Conservation (phyloP, 345 rosid genomes). For the Arabis alpina region DNA sequence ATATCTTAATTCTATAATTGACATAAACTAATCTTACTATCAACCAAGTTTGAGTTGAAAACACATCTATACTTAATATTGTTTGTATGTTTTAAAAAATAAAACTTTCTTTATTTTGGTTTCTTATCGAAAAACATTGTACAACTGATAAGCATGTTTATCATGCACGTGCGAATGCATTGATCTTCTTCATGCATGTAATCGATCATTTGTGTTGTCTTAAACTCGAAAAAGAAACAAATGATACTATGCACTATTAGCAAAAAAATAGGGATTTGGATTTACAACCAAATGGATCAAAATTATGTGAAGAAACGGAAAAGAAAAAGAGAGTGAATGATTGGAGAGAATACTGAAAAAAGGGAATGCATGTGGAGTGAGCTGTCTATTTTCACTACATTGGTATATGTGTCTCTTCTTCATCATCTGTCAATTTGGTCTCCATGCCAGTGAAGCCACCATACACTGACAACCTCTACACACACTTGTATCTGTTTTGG, state of each 20-base stretch:
- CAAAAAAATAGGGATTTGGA: slow-evolving; percentile 2
- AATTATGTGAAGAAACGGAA: slow-evolving; percentile 29
- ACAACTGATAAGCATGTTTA: background rate
- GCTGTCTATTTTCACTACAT: slow-evolving; percentile 52
- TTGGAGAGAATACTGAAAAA: slow-evolving; percentile 40
- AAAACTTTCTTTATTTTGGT: too few species aligned
- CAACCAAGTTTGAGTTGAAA: too few species aligned
- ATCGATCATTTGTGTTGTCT: background rate
- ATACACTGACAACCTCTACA: slow-evolving; percentile 35
- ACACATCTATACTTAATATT: too few species aligned
- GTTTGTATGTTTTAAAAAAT: background rate
- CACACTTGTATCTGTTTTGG: background rate
- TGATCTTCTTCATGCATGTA: slow-evolving; percentile 29
- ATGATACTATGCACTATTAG: slow-evolving; percentile 3
- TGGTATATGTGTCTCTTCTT: slow-evolving; percentile 39
- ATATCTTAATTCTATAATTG: too few species aligned
- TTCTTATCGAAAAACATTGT: background rate
- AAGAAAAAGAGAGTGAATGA: slow-evolving; percentile 41
- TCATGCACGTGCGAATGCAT: background rate
- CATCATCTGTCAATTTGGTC: slow-evolving; percentile 42
- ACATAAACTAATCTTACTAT: too few species aligned
- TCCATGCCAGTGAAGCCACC: slow-evolving; percentile 42
- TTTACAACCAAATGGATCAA: background rate
- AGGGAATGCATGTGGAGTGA: slow-evolving; percentile 65
- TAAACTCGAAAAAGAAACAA: slow-evolving; percentile 2